Percentiles rank a stretch among this genome's conserved stretches.
phyloP scores from a whole-genome alignment of 768 basidiomycete species.

The Saitozyma podzolica region DNA sequence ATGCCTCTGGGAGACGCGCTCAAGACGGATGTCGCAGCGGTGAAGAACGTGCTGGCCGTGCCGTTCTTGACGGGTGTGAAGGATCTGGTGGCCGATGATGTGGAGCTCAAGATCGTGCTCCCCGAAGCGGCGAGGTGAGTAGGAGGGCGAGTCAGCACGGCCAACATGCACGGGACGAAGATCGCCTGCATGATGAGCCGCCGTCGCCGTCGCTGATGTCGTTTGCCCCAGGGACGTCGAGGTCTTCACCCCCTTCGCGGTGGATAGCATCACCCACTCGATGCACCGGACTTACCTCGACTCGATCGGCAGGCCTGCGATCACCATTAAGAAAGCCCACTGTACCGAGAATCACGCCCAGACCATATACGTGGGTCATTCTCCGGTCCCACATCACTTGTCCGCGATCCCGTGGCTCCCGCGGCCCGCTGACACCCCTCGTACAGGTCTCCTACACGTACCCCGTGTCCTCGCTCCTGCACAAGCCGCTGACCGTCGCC shows the following conservation, averaged over 20 bases:
- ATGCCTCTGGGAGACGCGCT: constrained; percentile 65
- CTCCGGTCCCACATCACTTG: constrained; percentile 15
- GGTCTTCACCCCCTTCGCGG: constrained; percentile 74
- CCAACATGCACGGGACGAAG: no score
- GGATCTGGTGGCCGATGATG: constrained; percentile 77
- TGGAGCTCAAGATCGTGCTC: constrained; percentile 73
- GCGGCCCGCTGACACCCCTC: neutral
- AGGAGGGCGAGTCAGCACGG: no score
- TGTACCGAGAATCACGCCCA: constrained; percentile 77
- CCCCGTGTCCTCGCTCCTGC: constrained; percentile 73
- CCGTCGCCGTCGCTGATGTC: neutral
- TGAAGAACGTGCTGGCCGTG: constrained; percentile 68
- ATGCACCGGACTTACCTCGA: constrained; percentile 87
- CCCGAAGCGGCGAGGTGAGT: constrained; percentile 96
- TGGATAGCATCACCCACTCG: constrained; percentile 63
- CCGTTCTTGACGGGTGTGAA: constrained; percentile 82
- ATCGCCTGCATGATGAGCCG: no score
- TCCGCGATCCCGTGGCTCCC: neutral
- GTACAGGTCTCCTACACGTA: constrained; percentile 83
- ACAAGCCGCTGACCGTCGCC: constrained; percentile 80
- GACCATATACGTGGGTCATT: constrained; percentile 70
- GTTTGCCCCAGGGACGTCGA: constrained; percentile 67
- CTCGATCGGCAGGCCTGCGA: constrained; percentile 77
- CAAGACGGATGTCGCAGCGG: constrained; percentile 68
- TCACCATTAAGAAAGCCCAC: constrained; percentile 70